phyloP scores from a whole-genome alignment of 2,329 filamentous ascomycete genomes.

The Hymenoscyphus fraxineus region DNA sequence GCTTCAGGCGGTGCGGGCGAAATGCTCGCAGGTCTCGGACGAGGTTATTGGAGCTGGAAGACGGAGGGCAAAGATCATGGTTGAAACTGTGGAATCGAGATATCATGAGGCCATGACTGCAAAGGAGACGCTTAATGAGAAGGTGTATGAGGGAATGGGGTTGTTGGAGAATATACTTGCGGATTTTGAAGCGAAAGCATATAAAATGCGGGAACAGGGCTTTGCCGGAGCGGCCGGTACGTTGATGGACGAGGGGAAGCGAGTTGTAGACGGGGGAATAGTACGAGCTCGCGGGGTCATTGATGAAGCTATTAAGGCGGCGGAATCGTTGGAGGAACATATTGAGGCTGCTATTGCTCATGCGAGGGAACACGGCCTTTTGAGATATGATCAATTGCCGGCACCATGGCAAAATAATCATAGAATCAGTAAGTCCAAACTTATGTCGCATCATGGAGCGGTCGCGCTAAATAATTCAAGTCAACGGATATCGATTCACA shows the following conservation, averaged over 20 bases:
- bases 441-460: not conserved
- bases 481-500: conserved; percentile 86
- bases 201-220: conserved; percentile 74
- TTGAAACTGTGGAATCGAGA: conserved; percentile 83
- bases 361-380: conserved; percentile 75
- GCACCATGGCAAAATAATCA: conserved; percentile 92
- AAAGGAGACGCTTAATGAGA: conserved; percentile 85
- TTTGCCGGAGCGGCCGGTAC: conserved; percentile 68
- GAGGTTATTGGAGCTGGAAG: conserved; percentile 85
- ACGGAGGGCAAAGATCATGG: conserved; percentile 78
- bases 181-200: conserved; percentile 79
- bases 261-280: conserved; percentile 76
- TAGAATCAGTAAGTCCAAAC: conserved; percentile 56
- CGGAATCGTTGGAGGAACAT: conserved; percentile 76
- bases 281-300: conserved; percentile 71
- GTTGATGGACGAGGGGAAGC: conserved; percentile 73
- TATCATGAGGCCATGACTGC: conserved; percentile 84
- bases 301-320: conserved; percentile 77
- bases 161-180: conserved; percentile 80
- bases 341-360: conserved; percentile 73
- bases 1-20: conserved; percentile 77
- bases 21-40: conserved; percentile 85
- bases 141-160: conserved; percentile 81
- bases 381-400: conserved; percentile 86
- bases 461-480: conserved; percentile 20